Conservation (phyloP, 129 eudicot genomes). For the Gnaphalium uliginosum region DNA sequence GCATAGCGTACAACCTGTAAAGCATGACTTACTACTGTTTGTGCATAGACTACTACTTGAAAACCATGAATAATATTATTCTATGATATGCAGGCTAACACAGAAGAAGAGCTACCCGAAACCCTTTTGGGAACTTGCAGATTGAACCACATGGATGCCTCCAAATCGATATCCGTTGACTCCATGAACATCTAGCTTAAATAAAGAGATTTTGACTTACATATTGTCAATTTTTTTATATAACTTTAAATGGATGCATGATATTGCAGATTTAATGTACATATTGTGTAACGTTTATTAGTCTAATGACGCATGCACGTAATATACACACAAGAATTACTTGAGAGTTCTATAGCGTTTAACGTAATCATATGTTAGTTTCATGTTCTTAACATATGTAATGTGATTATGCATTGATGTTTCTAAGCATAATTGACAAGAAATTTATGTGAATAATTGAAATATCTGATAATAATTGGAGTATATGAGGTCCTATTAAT, state of each 20-base stretch:
- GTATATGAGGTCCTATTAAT: too few species aligned
- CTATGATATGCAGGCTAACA: slow-evolving; percentile 54
- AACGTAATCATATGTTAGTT: too few species aligned
- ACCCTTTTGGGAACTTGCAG: slow-evolving; percentile 79
- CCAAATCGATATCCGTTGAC: slow-evolving; percentile 50
- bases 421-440: too few species aligned
- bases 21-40: neutral
- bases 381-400: too few species aligned
- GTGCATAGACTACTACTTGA: neutral
- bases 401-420: too few species aligned
- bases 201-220: neutral
- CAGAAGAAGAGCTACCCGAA: slow-evolving; percentile 80
- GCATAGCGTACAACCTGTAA: neutral
- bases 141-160: slow-evolving; percentile 65
- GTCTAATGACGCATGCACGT: neutral
- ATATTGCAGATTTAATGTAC: neutral
- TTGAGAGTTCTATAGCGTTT: too few species aligned
- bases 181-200: slow-evolving; percentile 32
- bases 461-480: too few species aligned
- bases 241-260: neutral
- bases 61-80: neutral
- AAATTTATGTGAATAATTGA: too few species aligned
- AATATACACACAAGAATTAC: neutral
- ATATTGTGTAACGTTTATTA: neutral
- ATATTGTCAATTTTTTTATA: neutral